These are phyloP conservation scores for Yamadazyma atmosphaerica DNA, from an alignment of 1,139 yeast species.

Conservation along the genomic window DNA sequence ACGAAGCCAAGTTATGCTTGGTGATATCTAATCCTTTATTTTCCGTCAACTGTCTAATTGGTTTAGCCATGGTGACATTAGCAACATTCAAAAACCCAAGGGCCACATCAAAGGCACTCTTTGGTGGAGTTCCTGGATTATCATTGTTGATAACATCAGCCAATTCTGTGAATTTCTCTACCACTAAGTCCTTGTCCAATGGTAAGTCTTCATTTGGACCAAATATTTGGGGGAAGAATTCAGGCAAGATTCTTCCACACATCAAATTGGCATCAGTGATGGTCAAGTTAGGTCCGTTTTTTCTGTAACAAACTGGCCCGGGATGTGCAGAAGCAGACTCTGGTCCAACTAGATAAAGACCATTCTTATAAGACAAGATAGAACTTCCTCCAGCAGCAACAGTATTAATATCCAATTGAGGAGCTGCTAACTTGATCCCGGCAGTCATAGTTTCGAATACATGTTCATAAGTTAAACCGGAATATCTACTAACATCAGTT, in stretches of 20 bases:
- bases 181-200: slow-evolving; percentile 42
- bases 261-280: slow-evolving; percentile 58
- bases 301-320: slow-evolving; percentile 59
- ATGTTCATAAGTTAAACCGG: slow-evolving; percentile 44
- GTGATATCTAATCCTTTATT: slow-evolving; percentile 21
- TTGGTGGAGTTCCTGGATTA: slow-evolving; percentile 20
- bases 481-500: slow-evolving; percentile 51
- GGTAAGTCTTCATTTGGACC: slow-evolving; percentile 53
- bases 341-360: slow-evolving; percentile 54
- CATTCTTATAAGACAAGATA: slow-evolving; percentile 48
- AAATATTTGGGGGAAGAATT: slow-evolving; percentile 52
- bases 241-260: slow-evolving; percentile 51
- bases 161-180: slow-evolving; percentile 36
- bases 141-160: slow-evolving; percentile 46
- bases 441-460: slow-evolving; percentile 57
- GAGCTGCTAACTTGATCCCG: slow-evolving; percentile 55
- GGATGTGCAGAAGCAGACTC: slow-evolving; percentile 60
- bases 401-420: slow-evolving; percentile 57
- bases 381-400: slow-evolving; percentile 67
- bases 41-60: slow-evolving; percentile 23
- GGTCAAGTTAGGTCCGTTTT: slow-evolving; percentile 52
- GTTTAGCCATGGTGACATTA: slow-evolving; percentile 23
- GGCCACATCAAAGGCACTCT: slow-evolving; percentile 25
- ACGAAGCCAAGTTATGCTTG: slow-evolving; percentile 22
- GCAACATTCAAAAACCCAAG: slow-evolving; percentile 23